Evolutionary conservation across 2,329 filamentous ascomycete species (phyloP).

Genomic region (Plectosphaerella sp.): DNA sequence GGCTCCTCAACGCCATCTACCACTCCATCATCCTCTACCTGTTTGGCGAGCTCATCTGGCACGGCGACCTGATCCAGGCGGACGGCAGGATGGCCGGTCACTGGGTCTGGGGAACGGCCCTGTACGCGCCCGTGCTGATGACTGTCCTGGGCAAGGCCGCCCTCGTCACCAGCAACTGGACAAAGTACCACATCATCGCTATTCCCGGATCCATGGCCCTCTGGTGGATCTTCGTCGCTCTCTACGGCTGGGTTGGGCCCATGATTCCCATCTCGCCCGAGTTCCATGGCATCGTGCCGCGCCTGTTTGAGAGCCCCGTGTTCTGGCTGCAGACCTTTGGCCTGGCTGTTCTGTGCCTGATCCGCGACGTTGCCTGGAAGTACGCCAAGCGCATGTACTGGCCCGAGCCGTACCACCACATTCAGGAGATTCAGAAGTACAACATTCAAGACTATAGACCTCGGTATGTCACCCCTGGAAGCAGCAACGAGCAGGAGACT

Average conservation of each 20-base stretch:
- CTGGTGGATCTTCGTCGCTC: slow-evolving; percentile 86
- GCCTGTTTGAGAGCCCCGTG: slow-evolving; percentile 72
- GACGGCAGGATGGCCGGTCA: slow-evolving; percentile 85
- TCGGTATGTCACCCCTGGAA: slow-evolving; percentile 53
- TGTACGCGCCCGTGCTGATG: slow-evolving; percentile 89
- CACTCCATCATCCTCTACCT: slow-evolving; percentile 94
- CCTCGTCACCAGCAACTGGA: slow-evolving; percentile 96
- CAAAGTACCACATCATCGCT: slow-evolving; percentile 92
- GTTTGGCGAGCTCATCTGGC: slow-evolving; percentile 75
- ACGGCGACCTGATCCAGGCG: slow-evolving; percentile 69
- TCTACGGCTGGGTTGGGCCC: slow-evolving; percentile 82
- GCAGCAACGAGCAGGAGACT: background rate
- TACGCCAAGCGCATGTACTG: slow-evolving; percentile 97
- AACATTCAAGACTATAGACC: slow-evolving; percentile 99
- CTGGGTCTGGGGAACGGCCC: slow-evolving; percentile 96
- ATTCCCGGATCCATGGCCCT: slow-evolving; percentile 91
- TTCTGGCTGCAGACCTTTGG: slow-evolving; percentile 91
- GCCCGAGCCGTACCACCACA: slow-evolving; percentile 93
- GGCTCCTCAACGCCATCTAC: slow-evolving; percentile 93
- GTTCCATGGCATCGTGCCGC: slow-evolving; percentile 78
- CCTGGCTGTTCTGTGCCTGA: slow-evolving; percentile 74
- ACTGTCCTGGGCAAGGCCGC: slow-evolving; percentile 94
- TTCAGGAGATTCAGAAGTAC: slow-evolving; percentile 99
- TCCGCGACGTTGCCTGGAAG: slow-evolving; percentile 93
- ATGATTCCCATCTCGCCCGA: slow-evolving; percentile 77